phyloP scores from a whole-genome alignment of 306 rosid species.

The Abrus precatorius region DNA sequence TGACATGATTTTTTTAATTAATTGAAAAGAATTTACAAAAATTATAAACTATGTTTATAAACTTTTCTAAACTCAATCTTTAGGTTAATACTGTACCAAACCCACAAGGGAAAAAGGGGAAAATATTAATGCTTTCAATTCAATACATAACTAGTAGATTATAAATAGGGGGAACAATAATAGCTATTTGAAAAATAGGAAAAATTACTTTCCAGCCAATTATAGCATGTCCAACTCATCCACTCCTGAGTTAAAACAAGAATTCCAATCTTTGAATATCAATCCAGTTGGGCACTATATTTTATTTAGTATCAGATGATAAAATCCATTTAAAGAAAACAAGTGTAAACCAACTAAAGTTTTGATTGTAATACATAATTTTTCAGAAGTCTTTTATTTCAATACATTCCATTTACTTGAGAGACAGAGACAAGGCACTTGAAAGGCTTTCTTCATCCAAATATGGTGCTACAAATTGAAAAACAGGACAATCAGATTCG shows the following conservation, averaged over 20 bases:
- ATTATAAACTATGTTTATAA: too few species aligned
- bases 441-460: constrained; percentile 48
- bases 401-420: constrained; percentile 37
- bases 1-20: too few species aligned
- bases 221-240: constrained; percentile 8
- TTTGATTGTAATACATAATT: constrained; percentile 39
- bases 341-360: constrained; percentile 26
- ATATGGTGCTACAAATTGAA: constrained; percentile 41
- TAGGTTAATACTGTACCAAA: background rate
- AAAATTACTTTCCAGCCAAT: background rate
- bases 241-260: background rate
- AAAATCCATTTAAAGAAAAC: constrained; percentile 32
- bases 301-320: constrained; percentile 13
- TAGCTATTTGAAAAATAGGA: background rate
- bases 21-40: too few species aligned
- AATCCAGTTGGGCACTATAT: background rate
- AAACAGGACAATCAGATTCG: constrained; percentile 44
- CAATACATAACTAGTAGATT: background rate
- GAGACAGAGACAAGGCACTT: background rate
- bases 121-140: background rate
- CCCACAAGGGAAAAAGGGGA: background rate
- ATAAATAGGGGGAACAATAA: background rate
- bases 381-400: constrained; percentile 39
- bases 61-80: too few species aligned
- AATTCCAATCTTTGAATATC: constrained; percentile 21